Conservation (phyloP, 768 basidiomycete genomes). For the Hemileccinum impolitum region DNA sequence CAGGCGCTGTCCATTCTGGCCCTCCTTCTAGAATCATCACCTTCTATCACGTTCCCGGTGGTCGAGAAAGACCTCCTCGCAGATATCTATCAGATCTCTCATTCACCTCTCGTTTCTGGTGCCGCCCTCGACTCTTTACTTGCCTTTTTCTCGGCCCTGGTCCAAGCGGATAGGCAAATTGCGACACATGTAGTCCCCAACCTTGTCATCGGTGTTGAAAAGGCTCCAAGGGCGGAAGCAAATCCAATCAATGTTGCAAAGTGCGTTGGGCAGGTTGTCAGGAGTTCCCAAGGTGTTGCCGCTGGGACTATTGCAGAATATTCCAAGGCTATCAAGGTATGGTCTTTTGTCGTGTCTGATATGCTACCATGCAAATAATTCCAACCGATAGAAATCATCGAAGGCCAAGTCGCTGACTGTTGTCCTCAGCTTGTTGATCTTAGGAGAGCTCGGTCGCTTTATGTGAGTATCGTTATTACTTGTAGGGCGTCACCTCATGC, state of each 20-base stretch:
- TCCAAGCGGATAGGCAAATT: conserved; percentile 79
- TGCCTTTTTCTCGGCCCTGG: conserved; percentile 77
- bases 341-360: neutral
- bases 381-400: conserved; percentile 40
- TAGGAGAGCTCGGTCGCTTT: conserved; percentile 91
- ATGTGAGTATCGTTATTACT: conserved; percentile 46
- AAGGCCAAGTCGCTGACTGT: conserved; percentile 66
- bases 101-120: conserved; percentile 76
- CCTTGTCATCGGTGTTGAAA: conserved; percentile 64
- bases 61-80: conserved; percentile 68
- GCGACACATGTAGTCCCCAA: conserved; percentile 79
- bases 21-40: conserved; percentile 65
- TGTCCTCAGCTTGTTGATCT: conserved; percentile 79
- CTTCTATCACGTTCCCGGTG: conserved; percentile 65
- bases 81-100: conserved; percentile 66
- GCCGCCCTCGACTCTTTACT: conserved; percentile 78
- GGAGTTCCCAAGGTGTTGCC: conserved; percentile 63
- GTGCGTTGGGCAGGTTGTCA: conserved; percentile 81
- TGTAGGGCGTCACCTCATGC: conserved; percentile 2
- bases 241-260: conserved; percentile 74
- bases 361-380: neutral
- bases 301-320: conserved; percentile 85
- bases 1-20: conserved; percentile 66
- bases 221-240: conserved; percentile 53
- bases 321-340: conserved; percentile 74